phyloP scores from a whole-genome alignment of 306 rosid species.

The Alnus glutinosa region DNA sequence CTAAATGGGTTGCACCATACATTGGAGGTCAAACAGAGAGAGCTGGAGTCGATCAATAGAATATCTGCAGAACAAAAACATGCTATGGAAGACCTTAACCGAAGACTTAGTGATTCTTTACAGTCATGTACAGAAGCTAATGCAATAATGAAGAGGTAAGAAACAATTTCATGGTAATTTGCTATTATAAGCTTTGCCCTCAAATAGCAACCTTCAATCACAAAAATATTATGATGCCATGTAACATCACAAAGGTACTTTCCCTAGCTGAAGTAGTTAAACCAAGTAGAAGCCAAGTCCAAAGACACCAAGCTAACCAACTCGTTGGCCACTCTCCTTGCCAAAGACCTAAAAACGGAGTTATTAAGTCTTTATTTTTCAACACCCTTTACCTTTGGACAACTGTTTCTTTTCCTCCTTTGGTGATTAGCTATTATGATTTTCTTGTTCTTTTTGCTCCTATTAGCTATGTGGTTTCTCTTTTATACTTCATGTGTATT shows the following conservation, averaged over 20 bases:
- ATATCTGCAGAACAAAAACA: slow-evolving; percentile 72
- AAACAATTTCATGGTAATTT: slow-evolving; percentile 9
- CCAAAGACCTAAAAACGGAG: neutral
- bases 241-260: neutral
- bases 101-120: slow-evolving; percentile 73
- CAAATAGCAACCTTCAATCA: neutral
- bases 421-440: too few species aligned
- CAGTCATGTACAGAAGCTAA: slow-evolving; percentile 92
- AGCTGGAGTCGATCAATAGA: slow-evolving; percentile 58
- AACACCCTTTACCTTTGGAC: too few species aligned
- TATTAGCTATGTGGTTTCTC: too few species aligned
- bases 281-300: neutral
- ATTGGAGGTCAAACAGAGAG: slow-evolving; percentile 72
- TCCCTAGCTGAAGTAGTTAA: neutral
- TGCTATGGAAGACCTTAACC: slow-evolving; percentile 74
- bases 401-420: too few species aligned
- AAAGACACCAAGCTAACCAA: neutral
- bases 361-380: too few species aligned
- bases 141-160: slow-evolving; percentile 76
- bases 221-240: neutral
- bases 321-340: neutral
- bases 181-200: neutral
- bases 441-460: too few species aligned
- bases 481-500: too few species aligned
- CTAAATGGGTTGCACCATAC: slow-evolving; percentile 53